A percentile compares a stretch with the other conserved stretches of the same genome.
These are phyloP conservation scores for Geosmithia morbida DNA, from an alignment of 2,329 filamentous ascomycete species.

Conservation along the genomic window DNA sequence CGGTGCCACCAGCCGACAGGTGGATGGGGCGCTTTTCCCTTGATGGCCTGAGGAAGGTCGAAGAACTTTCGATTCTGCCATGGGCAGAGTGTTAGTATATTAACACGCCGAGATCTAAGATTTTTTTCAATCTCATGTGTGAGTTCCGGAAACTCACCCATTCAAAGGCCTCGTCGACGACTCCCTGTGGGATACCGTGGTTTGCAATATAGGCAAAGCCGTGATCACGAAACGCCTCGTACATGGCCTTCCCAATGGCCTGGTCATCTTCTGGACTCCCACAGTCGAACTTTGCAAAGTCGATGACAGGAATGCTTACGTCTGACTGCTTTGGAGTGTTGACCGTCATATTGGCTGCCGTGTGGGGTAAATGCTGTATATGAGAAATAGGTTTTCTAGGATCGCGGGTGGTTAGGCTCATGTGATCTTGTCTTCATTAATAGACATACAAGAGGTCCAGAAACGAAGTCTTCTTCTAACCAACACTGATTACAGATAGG, in stretches of 20 bases:
- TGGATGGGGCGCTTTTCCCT: conserved; percentile 13
- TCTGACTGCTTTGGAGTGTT: background rate
- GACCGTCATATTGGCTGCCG: background rate
- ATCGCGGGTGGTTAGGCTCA: too few species aligned
- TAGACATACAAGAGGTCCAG: background rate
- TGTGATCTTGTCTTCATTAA: background rate
- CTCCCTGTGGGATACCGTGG: conserved; percentile 16
- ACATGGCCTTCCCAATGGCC: conserved; percentile 6
- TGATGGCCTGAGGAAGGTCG: conserved; percentile 11
- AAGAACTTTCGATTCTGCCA: conserved; percentile 13
- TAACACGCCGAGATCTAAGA: background rate
- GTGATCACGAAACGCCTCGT: conserved; percentile 14
- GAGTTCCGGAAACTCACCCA: conserved; percentile 10
- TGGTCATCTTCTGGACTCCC: conserved; percentile 3
- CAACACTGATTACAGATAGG: too few species aligned
- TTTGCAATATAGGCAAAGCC: conserved; percentile 20
- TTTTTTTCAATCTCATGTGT: background rate
- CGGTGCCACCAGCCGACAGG: conserved; percentile 16
- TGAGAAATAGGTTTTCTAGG: too few species aligned
- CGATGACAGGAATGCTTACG: conserved; percentile 8
- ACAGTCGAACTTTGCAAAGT: conserved; percentile 6
- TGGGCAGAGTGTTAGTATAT: background rate
- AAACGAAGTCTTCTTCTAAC: background rate
- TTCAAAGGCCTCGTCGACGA: conserved; percentile 21
- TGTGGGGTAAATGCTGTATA: background rate